Evolutionary conservation across 2,329 filamentous ascomycete genomes (phyloP).

Genomic region (Fusarium proliferatum): DNA sequence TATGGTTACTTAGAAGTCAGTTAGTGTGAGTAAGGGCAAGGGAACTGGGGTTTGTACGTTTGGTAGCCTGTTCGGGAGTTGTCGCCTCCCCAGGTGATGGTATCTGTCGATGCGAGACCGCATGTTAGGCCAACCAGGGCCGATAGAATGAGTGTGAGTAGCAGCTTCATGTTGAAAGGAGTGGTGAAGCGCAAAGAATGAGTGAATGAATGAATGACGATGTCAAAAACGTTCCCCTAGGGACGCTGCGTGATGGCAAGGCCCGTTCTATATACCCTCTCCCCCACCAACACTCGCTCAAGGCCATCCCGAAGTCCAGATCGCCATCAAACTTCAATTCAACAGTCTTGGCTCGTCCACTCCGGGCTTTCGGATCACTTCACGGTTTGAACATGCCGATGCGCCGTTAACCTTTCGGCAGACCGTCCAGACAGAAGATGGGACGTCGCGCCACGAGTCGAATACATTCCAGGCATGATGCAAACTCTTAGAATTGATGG

Average conservation of each 20-base stretch:
- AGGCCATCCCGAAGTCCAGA: neutral
- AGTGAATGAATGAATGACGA: slow-evolving; percentile 15
- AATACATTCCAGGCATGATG: slow-evolving; percentile 17
- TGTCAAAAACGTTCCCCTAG: neutral
- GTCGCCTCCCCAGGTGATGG: slow-evolving; percentile 70
- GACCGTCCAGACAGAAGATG: neutral
- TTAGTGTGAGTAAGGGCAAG: fast-evolving
- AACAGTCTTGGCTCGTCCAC: neutral
- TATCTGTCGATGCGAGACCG: slow-evolving; percentile 60
- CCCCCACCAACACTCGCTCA: neutral
- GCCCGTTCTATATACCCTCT: slow-evolving; percentile 20
- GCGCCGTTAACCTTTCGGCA: slow-evolving; percentile 28
- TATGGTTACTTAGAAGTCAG: slow-evolving; percentile 60
- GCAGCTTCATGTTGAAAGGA: slow-evolving; percentile 40
- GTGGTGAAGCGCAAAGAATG: neutral
- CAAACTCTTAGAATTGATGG: slow-evolving; percentile 1
- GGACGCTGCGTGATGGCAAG: neutral
- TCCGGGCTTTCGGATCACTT: neutral
- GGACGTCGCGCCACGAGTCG: slow-evolving; percentile 8
- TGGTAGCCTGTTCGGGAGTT: slow-evolving; percentile 65
- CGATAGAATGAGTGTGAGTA: slow-evolving; percentile 46
- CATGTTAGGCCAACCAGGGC: slow-evolving; percentile 49
- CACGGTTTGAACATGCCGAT: neutral
- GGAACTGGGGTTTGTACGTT: slow-evolving; percentile 52
- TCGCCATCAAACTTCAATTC: neutral